These are phyloP conservation scores for Phoenix roebelenii DNA, from an alignment of 176 grass and related monocot species.

Conservation along the genomic window DNA sequence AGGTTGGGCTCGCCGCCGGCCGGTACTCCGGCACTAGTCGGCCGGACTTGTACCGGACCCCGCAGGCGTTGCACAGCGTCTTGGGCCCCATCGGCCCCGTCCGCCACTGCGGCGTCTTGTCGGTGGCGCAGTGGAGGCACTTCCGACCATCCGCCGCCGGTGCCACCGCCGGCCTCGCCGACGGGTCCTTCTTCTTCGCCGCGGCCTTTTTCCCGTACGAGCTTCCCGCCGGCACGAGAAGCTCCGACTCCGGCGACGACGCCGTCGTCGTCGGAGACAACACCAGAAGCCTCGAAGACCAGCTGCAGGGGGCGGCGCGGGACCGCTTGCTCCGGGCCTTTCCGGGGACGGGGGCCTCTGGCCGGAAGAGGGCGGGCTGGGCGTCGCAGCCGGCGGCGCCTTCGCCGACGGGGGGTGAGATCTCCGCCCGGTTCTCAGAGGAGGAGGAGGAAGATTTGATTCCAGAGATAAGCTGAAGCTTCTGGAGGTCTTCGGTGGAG, in stretches of 20 bases:
- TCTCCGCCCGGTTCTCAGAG: too few species aligned
- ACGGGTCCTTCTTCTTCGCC: constrained; percentile 24
- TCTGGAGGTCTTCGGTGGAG: constrained; percentile 78
- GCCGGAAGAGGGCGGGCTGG: neutral
- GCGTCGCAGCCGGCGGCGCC: too few species aligned
- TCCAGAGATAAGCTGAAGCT: constrained; percentile 74
- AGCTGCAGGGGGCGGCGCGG: constrained; percentile 4
- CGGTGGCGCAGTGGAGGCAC: constrained; percentile 16
- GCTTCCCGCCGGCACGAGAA: neutral
- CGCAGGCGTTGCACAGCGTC: constrained; percentile 20
- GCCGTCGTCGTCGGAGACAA: neutral
- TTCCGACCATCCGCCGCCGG: constrained; percentile 8
- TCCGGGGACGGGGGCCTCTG: constrained; percentile 1
- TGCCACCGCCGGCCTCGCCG: too few species aligned
- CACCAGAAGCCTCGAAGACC: constrained; percentile 10
- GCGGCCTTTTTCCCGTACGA: constrained; percentile 25
- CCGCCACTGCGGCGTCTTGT: constrained; percentile 23
- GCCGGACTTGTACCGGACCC: constrained; percentile 20
- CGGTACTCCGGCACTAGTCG: constrained; percentile 17
- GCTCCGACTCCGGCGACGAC: constrained; percentile 11
- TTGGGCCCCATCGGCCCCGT: constrained; percentile 20
- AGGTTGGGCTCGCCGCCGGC: constrained; percentile 15
- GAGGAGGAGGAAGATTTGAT: constrained; percentile 2
- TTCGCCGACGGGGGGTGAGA: too few species aligned
- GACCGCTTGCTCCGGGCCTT: constrained; percentile 18